phyloP scores from a whole-genome alignment of 2,329 filamentous ascomycete species.

The Paramyrothecium sp. region DNA sequence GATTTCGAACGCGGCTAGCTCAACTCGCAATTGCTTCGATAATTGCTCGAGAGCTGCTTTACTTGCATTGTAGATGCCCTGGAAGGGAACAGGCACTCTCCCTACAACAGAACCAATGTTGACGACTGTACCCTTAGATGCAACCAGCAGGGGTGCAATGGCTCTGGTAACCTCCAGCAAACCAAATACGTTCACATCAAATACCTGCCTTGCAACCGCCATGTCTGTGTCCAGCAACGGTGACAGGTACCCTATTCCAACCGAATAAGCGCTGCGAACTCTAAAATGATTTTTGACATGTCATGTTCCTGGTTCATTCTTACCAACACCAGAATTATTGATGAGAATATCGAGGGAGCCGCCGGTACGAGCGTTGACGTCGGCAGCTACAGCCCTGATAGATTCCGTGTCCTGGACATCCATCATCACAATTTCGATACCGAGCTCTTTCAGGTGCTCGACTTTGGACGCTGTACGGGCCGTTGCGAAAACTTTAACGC shows the following conservation, averaged over 20 bases:
- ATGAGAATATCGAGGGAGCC: slow-evolving; percentile 40
- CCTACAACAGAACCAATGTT: slow-evolving; percentile 38
- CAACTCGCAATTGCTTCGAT: slow-evolving; percentile 37
- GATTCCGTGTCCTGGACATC: slow-evolving; percentile 36
- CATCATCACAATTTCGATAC: slow-evolving; percentile 34
- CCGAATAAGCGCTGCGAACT: too few relatives aligned
- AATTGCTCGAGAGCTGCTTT: slow-evolving; percentile 40
- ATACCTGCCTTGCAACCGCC: slow-evolving; percentile 19
- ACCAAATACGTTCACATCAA: slow-evolving; percentile 37
- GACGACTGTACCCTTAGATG: slow-evolving; percentile 29
- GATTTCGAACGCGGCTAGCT: slow-evolving; percentile 32
- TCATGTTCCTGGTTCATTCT: neutral
- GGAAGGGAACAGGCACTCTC: slow-evolving; percentile 23
- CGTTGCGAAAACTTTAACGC: slow-evolving; percentile 38
- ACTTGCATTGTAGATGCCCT: slow-evolving; percentile 38
- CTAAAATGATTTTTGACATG: slow-evolving; percentile 6
- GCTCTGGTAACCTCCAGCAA: slow-evolving; percentile 35
- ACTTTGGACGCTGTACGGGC: slow-evolving; percentile 32
- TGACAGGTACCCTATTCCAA: slow-evolving; percentile 12
- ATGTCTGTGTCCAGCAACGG: slow-evolving; percentile 18
- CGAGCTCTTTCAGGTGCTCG: slow-evolving; percentile 23
- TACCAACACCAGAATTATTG: slow-evolving; percentile 39
- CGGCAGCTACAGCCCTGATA: slow-evolving; percentile 27
- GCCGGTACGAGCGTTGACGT: slow-evolving; percentile 29
- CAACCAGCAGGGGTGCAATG: slow-evolving; percentile 35